Evolutionary conservation across 371 early-diverging fungal species (phyloP).

Genomic region (Mucor circinelloides): DNA sequence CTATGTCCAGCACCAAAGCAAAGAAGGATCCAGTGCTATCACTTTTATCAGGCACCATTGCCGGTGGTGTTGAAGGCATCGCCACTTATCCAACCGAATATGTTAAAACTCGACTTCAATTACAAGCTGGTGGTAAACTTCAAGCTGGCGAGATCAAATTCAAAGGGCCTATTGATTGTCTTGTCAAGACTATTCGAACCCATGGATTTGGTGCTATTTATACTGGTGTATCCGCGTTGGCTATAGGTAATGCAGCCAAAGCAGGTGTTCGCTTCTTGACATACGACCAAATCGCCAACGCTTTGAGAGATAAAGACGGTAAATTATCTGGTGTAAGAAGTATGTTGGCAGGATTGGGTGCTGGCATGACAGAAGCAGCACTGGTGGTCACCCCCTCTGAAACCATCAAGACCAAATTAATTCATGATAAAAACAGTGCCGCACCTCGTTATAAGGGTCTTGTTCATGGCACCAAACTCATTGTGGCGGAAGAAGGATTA

Average conservation of each 20-base stretch:
- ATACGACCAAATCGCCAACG: constrained; percentile 81
- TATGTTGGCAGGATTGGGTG: constrained; percentile 85
- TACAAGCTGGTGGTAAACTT: constrained; percentile 66
- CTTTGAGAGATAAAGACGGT: constrained; percentile 73
- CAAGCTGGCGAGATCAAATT: constrained; percentile 56
- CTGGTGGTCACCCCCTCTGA: constrained; percentile 91
- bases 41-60: constrained; percentile 79
- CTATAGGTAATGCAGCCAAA: constrained; percentile 89
- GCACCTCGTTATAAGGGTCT: constrained; percentile 80
- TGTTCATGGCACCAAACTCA: constrained; percentile 68
- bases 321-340: constrained; percentile 65
- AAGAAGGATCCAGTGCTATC: constrained; percentile 58
- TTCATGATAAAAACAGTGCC: constrained; percentile 72
- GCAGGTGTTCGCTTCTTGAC: constrained; percentile 91
- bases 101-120: constrained; percentile 92
- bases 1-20: constrained; percentile 19
- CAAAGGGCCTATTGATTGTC: constrained; percentile 83
- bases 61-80: constrained; percentile 87
- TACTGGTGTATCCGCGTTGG: constrained; percentile 81
- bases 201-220: constrained; percentile 79
- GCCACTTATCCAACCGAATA: constrained; percentile 93
- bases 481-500: constrained; percentile 79
- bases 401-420: constrained; percentile 91
- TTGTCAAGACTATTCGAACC: constrained; percentile 62
- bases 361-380: constrained; percentile 87